phyloP scores from a whole-genome alignment of 2,329 filamentous ascomycete genomes.

The Ampelomyces quisqualis region DNA sequence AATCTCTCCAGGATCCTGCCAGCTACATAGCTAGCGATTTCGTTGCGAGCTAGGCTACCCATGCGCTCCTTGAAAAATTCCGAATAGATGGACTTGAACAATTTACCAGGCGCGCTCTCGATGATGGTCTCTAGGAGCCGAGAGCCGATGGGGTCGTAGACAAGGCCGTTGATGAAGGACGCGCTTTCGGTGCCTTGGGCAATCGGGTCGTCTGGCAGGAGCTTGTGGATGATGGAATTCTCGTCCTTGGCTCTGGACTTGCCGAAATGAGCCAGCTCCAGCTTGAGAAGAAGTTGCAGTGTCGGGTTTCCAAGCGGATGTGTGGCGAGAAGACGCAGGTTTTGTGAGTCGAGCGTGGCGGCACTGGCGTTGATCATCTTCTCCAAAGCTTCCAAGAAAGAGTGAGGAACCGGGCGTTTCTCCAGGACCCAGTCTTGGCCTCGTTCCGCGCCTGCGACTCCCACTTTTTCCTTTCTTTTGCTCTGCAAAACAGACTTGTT shows the following conservation, averaged over 20 bases:
- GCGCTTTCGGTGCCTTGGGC: slow-evolving; percentile 71
- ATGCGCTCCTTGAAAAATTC: slow-evolving; percentile 79
- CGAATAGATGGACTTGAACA: slow-evolving; percentile 85
- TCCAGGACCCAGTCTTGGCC: slow-evolving; percentile 48
- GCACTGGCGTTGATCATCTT: slow-evolving; percentile 81
- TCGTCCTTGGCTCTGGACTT: slow-evolving; percentile 66
- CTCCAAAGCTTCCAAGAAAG: slow-evolving; percentile 73
- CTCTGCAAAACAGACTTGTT: slow-evolving; percentile 76
- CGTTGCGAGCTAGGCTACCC: slow-evolving; percentile 79
- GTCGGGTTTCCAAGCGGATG: slow-evolving; percentile 91
- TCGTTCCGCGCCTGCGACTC: slow-evolving; percentile 51
- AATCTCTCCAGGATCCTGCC: slow-evolving; percentile 80
- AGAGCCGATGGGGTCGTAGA: slow-evolving; percentile 90
- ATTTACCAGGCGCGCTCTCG: slow-evolving; percentile 75
- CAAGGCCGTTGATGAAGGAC: slow-evolving; percentile 78
- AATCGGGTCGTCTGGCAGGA: slow-evolving; percentile 79
- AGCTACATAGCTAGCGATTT: slow-evolving; percentile 84
- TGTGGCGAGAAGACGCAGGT: slow-evolving; percentile 78
- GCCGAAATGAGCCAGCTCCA: slow-evolving; percentile 76
- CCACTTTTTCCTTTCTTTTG: slow-evolving; percentile 85
- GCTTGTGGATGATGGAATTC: slow-evolving; percentile 69
- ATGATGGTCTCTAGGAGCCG: slow-evolving; percentile 86
- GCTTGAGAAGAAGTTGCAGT: slow-evolving; percentile 82
- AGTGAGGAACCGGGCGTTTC: slow-evolving; percentile 66
- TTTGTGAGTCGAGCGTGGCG: slow-evolving; percentile 71